phyloP scores from a whole-genome alignment of 192 early-diverging fungal species.

The Podila horticola region DNA sequence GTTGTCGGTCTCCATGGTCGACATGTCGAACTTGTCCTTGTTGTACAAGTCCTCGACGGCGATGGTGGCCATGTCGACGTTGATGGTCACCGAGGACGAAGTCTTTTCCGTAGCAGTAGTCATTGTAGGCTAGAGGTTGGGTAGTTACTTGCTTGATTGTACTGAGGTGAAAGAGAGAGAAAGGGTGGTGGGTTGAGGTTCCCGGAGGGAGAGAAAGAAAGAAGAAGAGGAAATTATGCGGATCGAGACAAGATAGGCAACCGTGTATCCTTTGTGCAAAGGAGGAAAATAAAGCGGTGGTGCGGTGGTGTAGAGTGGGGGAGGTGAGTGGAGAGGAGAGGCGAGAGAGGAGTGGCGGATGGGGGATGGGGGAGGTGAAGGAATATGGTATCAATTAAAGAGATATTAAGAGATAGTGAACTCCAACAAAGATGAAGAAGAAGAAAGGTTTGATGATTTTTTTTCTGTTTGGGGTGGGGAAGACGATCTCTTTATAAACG shows the following conservation, averaged over 20 bases:
- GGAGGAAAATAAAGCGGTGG: no score
- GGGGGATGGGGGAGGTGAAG: conserved; percentile 5
- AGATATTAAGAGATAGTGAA: conserved; percentile 15
- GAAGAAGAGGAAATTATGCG: no score
- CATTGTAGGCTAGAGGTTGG: not conserved
- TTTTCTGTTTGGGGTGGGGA: no score
- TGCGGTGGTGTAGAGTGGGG: not conserved
- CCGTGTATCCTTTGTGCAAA: conserved; percentile 7
- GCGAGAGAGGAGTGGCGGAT: conserved; percentile 1
- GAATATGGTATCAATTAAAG: conserved; percentile 11
- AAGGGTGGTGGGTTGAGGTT: not conserved
- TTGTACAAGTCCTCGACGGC: conserved; percentile 80
- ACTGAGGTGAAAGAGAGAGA: not conserved
- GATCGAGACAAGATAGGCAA: conserved; percentile 40
- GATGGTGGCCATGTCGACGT: conserved; percentile 65
- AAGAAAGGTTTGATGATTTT: not conserved
- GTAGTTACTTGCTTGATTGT: not conserved
- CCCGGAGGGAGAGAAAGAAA: not conserved
- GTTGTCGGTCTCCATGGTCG: conserved; percentile 79
- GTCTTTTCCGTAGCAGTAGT: not conserved
- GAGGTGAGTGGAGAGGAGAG: conserved; percentile 19
- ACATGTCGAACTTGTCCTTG: conserved; percentile 84
- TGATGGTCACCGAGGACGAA: conserved; percentile 55
- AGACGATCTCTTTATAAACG: no score
- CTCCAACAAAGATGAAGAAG: not conserved